These are phyloP conservation scores for Suaeda aralocaspica DNA, from an alignment of 148 eudicot genomes.

Conservation along the genomic window DNA sequence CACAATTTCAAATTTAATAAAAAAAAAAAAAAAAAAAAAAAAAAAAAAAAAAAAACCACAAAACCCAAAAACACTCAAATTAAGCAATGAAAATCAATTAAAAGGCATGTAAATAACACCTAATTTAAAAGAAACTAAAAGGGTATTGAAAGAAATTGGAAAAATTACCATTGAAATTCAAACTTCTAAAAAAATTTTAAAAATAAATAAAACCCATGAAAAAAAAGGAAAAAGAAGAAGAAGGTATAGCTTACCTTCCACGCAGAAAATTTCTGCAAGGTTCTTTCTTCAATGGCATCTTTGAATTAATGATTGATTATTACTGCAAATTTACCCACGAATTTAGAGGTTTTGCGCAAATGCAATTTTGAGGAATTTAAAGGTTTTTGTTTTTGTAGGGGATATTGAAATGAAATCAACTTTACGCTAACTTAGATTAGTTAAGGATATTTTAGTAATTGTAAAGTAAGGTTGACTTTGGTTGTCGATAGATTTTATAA, in stretches of 20 bases:
- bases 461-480: no score
- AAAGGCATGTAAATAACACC: not conserved
- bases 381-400: no score
- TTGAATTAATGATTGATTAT: no score
- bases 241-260: conserved; percentile 40
- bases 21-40: not conserved
- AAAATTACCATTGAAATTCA: not conserved
- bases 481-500: no score
- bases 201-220: not conserved
- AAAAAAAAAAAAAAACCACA: not conserved
- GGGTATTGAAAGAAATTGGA: not conserved
- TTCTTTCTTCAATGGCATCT: conserved; percentile 57
- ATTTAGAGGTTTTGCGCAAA: no score
- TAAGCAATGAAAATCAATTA: not conserved
- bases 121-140: not conserved
- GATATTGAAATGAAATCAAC: no score
- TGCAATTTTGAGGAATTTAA: no score
- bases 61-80: not conserved
- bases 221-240: not conserved
- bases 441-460: no score
- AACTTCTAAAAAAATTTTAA: not conserved
- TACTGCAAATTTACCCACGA: no score
- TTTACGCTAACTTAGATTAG: no score
- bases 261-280: conserved; percentile 73
- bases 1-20: not conserved